Conservation (phyloP, 768 basidiomycete species). For the Tylopilus subfusipes region DNA sequence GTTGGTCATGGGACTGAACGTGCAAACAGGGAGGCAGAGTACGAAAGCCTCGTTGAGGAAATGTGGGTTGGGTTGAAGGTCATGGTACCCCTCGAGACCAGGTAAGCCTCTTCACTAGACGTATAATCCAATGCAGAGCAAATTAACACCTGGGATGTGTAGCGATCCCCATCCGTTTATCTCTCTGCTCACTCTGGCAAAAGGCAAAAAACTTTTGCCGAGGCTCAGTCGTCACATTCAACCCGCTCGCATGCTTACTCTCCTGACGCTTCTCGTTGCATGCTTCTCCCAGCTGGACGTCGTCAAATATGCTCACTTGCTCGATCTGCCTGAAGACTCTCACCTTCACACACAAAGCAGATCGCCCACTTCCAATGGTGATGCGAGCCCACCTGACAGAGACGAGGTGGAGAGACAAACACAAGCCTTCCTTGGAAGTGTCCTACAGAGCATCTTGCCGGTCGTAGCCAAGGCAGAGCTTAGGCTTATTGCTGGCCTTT, state of each 20-base stretch:
- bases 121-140: neutral
- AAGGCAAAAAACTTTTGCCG: conserved; percentile 91
- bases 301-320: conserved; percentile 67
- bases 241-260: conserved; percentile 74
- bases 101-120: conserved; percentile 43
- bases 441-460: conserved; percentile 82
- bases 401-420: conserved; percentile 83
- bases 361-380: conserved; percentile 16
- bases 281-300: conserved; percentile 95
- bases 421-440: conserved; percentile 79
- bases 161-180: conserved; percentile 97
- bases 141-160: conserved; percentile 1
- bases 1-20: conserved; percentile 1
- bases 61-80: conserved; percentile 83
- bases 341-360: conserved; percentile 22
- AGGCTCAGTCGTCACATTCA: conserved; percentile 83
- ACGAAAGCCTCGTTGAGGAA: conserved; percentile 55
- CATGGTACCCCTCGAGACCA: conserved; percentile 91
- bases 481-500: conserved; percentile 78
- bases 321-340: conserved; percentile 65
- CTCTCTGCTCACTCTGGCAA: conserved; percentile 79
- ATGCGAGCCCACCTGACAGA: conserved; percentile 38
- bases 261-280: conserved; percentile 88
- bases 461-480: conserved; percentile 77
- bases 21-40: conserved; percentile 52